Conservation (phyloP, 345 rosid genomes). For the Laguncularia racemosa region DNA sequence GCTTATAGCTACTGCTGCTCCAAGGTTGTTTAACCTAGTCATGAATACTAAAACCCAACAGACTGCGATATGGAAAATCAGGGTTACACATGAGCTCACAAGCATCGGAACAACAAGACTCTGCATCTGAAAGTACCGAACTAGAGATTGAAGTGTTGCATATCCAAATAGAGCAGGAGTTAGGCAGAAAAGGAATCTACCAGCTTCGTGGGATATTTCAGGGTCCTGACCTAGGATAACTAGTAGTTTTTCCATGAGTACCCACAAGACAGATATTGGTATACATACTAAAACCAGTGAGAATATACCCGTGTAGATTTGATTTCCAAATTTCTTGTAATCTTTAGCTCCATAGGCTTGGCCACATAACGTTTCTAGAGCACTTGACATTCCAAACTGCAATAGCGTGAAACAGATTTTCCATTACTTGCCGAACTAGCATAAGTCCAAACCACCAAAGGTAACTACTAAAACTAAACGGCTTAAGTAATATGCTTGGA, state of each 20-base stretch:
- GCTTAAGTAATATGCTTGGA: no score
- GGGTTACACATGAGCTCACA: conserved; percentile 20
- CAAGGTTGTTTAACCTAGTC: conserved; percentile 20
- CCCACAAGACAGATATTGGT: conserved; percentile 30
- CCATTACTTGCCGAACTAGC: not conserved
- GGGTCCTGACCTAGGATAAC: conserved; percentile 39
- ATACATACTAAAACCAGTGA: conserved; percentile 19
- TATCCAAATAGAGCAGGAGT: conserved; percentile 35
- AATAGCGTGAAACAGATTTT: not conserved
- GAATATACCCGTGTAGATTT: conserved; percentile 30
- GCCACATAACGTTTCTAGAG: conserved; percentile 74
- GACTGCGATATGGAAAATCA: conserved; percentile 24
- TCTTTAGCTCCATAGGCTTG: conserved; percentile 62
- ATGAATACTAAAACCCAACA: conserved; percentile 33
- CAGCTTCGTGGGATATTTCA: conserved; percentile 25
- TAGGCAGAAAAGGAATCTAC: conserved; percentile 26
- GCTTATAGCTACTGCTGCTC: conserved; percentile 28
- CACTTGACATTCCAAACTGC: conserved; percentile 73
- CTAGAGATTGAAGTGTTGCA: conserved; percentile 30
- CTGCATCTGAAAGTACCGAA: conserved; percentile 35
- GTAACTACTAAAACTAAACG: not conserved
- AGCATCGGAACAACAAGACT: conserved; percentile 33
- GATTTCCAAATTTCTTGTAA: conserved; percentile 25
- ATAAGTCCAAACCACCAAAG: not conserved
- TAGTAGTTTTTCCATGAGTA: conserved; percentile 27